Percentiles rank a stretch among this genome's conserved stretches.
Conservation (phyloP, 768 basidiomycete genomes). For the Suillus subluteus region DNA sequence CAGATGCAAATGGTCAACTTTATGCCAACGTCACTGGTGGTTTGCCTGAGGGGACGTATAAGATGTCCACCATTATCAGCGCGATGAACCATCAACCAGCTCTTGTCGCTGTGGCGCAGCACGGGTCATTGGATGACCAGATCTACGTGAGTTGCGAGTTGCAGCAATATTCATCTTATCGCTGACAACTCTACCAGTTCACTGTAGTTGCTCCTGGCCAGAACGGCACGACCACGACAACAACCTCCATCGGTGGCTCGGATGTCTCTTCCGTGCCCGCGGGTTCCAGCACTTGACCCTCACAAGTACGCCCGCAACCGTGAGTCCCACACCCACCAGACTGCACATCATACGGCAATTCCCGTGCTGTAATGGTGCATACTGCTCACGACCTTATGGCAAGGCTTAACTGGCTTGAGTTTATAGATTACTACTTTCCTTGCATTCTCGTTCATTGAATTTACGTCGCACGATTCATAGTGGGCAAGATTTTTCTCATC, state of each 20-base stretch:
- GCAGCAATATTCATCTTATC: neutral
- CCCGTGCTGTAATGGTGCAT: neutral
- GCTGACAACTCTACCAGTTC: conserved; percentile 22
- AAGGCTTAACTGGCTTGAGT: conserved; percentile 8
- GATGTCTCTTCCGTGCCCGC: neutral
- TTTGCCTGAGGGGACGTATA: conserved; percentile 55
- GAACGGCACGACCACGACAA: conserved; percentile 19
- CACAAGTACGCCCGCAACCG: neutral
- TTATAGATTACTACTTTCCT: neutral
- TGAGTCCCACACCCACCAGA: neutral
- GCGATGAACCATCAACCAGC: conserved; percentile 52
- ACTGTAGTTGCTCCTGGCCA: conserved; percentile 22
- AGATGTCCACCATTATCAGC: conserved; percentile 45
- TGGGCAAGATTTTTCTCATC: neutral
- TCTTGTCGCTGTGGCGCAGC: conserved; percentile 41
- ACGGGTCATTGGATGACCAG: conserved; percentile 44
- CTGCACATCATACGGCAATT: neutral
- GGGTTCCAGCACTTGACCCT: neutral
- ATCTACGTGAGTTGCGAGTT: conserved; percentile 42
- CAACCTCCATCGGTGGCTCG: neutral
- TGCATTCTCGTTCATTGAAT: neutral
- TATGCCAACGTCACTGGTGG: conserved; percentile 54
- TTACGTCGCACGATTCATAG: neutral
- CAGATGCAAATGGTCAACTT: conserved; percentile 48
- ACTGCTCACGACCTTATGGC: neutral